Evolutionary conservation across 2,329 filamentous ascomycete genomes (phyloP), one percentile per base, ranked within the genome.

Genomic region (Ascochyta fabae): DNA sequence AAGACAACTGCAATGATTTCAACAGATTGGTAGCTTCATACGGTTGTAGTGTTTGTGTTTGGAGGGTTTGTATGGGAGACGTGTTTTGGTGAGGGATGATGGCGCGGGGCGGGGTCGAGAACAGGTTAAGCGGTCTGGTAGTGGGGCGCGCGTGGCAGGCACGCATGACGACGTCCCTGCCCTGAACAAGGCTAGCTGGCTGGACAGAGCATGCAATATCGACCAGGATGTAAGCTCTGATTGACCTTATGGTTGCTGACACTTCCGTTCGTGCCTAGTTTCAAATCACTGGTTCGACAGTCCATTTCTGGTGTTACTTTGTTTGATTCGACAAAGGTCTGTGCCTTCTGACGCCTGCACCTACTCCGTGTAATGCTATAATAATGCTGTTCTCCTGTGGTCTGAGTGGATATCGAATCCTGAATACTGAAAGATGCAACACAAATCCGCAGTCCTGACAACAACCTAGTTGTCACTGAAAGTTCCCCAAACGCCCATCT

Each of bases 61-160:
- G 51, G 51, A 39, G 23, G 42, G 16, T 10, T 46, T 15, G 31
- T 44, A 22, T 38, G 33, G 35, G 47, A 51, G 53, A 56, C 31
- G 53, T 56, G 53, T 56, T 45, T 49, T 58, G 42, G 45, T 53
- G 46, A 50, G 46, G 40, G 38, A 39, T 52, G 45, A 42, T 42
- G 38, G 49, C n/a, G 47, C 43, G 48, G 54, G 48, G 41, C 39
- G 54, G 54, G 48, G 41, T 51, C 47, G 53, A 55, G 46, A 50
- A 51, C 53, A 56, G 47, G 53, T 47, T 36, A 36, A 55, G 46
- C 46, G 52, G 42, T 34, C 26, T 45, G 48, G 36, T 38, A 51
- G 48, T 53, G 48, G 54, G 54, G 48, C 48, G 43, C 53, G 56
- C 45, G 53, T 62, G 53, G 60, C 33, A 46, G 57, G 47, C 27